These are phyloP conservation scores for Ramularia endophylla DNA, from an alignment of 2,329 filamentous ascomycete species.

Conservation along the genomic window DNA sequence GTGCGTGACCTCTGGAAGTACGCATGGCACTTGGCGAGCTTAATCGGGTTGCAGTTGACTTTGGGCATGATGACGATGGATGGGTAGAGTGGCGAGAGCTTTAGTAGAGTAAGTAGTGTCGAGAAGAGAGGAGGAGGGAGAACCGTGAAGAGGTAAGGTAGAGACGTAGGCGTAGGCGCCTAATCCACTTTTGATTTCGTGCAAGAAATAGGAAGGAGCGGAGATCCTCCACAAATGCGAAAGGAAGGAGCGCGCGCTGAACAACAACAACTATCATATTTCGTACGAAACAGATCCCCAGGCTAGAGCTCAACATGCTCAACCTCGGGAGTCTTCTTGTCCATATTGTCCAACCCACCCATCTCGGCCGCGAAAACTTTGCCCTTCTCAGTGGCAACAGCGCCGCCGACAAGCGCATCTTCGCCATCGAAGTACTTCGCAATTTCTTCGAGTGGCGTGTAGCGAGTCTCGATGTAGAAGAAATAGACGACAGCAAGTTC, in stretches of 20 bases:
- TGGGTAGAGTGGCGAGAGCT: not conserved
- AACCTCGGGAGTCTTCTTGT: slow-evolving; percentile 17
- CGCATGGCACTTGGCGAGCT: slow-evolving; percentile 52
- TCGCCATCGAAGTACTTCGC: slow-evolving; percentile 42
- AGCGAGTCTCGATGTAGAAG: slow-evolving; percentile 39
- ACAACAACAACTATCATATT: not conserved
- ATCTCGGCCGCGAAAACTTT: slow-evolving; percentile 22
- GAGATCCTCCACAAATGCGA: not conserved
- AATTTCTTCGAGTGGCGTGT: slow-evolving; percentile 42
- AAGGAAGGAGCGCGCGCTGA: slow-evolving; percentile 1
- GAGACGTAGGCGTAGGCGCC: too few relatives aligned
- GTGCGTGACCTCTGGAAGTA: slow-evolving; percentile 56
- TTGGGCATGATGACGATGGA: slow-evolving; percentile 41
- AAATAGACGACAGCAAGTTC: slow-evolving; percentile 16
- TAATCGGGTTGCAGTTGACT: slow-evolving; percentile 50
- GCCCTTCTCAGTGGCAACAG: slow-evolving; percentile 31
- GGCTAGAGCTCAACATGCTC: slow-evolving; percentile 22
- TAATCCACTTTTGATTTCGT: too few relatives aligned
- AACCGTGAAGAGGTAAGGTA: not conserved
- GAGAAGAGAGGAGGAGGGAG: not conserved
- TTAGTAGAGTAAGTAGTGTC: too few relatives aligned
- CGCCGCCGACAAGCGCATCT: slow-evolving; percentile 33
- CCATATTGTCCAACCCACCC: slow-evolving; percentile 20
- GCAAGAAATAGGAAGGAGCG: too few relatives aligned
- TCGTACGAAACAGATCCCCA: not conserved